phyloP scores from a whole-genome alignment of 495 filamentous ascomycete species.

The Aspergillus asperescens region DNA sequence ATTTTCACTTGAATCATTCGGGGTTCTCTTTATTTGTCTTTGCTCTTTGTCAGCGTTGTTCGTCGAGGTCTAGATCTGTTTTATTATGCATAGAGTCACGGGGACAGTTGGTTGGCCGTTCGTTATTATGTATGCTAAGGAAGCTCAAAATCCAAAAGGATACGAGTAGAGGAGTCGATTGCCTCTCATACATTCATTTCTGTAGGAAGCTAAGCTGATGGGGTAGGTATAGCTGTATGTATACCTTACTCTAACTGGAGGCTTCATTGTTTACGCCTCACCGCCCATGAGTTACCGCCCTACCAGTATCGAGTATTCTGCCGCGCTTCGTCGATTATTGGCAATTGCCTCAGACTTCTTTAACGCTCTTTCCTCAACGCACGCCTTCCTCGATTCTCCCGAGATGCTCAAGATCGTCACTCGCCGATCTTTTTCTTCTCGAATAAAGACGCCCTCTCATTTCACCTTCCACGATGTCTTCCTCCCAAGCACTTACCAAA shows the following conservation, averaged over 20 bases:
- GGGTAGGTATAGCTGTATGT: no score
- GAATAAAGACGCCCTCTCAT: not conserved
- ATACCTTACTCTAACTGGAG: no score
- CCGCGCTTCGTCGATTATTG: not conserved
- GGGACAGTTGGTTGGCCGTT: not conserved
- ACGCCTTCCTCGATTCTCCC: not conserved
- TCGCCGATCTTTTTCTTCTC: not conserved
- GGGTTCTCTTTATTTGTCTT: constrained; percentile 9
- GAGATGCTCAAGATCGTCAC: constrained; percentile 10
- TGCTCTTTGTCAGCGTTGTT: not conserved
- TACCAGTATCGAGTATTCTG: not conserved
- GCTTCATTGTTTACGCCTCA: not conserved
- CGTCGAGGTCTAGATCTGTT: not conserved
- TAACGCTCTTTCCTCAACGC: not conserved
- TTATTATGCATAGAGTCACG: constrained; percentile 12
- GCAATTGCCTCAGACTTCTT: not conserved
- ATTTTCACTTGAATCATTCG: constrained; percentile 20
- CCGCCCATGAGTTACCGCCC: not conserved
- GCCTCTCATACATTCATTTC: no score
- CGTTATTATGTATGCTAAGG: not conserved
- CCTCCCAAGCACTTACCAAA: constrained; percentile 35
- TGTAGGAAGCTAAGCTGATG: no score
- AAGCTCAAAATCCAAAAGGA: no score
- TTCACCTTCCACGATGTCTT: constrained; percentile 4
- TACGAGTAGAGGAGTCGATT: no score